A percentile compares a stretch with the other conserved stretches of the same genome.
Evolutionary conservation across 2,329 filamentous ascomycete genomes (phyloP).

Genomic region (Hypoxylon sp.): DNA sequence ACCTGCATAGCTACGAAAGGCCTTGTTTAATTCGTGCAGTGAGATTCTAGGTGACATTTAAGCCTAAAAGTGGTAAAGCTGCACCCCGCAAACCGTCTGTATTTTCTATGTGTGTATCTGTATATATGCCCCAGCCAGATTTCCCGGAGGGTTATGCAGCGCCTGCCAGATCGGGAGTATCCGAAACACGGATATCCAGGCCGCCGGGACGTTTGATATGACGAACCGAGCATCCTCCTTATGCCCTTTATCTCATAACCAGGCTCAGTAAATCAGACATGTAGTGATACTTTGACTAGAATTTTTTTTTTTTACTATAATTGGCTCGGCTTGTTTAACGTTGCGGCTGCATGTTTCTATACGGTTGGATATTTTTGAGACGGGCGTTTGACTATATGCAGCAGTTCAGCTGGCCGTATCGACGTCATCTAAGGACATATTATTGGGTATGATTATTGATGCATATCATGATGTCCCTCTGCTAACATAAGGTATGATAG

Average conservation of each 20-base stretch:
- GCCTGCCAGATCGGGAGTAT: slow-evolving; percentile 21
- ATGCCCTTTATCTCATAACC: neutral
- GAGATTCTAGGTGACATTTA: slow-evolving; percentile 17
- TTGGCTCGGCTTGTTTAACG: neutral
- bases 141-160: slow-evolving; percentile 30
- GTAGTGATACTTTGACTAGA: neutral
- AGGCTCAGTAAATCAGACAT: neutral
- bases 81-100: slow-evolving; percentile 8
- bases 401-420: neutral
- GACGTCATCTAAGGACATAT: neutral
- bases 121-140: slow-evolving; percentile 4
- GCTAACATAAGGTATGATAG: neutral
- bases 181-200: slow-evolving; percentile 17
- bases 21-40: slow-evolving; percentile 1
- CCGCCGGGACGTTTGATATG: neutral
- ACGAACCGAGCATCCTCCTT: neutral
- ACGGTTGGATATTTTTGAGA: neutral
- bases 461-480: neutral
- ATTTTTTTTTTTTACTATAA: neutral
- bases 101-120: neutral
- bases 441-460: neutral
- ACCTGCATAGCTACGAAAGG: neutral
- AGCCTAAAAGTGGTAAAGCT: slow-evolving; percentile 19
- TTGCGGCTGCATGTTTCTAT: neutral
- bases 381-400: neutral